Percentiles rank a stretch among this genome's conserved stretches.
Evolutionary conservation across 768 basidiomycete genomes (phyloP).

Genomic region (Termitomyces sp.): DNA sequence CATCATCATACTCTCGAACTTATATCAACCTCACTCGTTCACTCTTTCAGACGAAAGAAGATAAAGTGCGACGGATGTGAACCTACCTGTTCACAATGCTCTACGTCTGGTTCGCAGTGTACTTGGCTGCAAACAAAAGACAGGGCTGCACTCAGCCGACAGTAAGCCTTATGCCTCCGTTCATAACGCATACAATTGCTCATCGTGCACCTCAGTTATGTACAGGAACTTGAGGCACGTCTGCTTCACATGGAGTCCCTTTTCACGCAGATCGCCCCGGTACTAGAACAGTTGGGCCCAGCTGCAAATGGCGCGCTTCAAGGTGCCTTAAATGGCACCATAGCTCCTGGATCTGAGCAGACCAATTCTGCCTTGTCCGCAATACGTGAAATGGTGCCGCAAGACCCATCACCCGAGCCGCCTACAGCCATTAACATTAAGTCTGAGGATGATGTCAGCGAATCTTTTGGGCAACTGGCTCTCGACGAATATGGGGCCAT

Average conservation of each 20-base stretch:
- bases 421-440: slow-evolving; percentile 53
- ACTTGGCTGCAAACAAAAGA: slow-evolving; percentile 92
- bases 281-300: slow-evolving; percentile 69
- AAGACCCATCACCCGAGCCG: slow-evolving; percentile 30
- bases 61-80: slow-evolving; percentile 91
- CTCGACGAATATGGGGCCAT: slow-evolving; percentile 88
- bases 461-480: slow-evolving; percentile 84
- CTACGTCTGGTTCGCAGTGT: slow-evolving; percentile 70
- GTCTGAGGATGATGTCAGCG: slow-evolving; percentile 73
- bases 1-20: slow-evolving; percentile 15
- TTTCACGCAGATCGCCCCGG: slow-evolving; percentile 79
- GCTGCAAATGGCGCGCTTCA: slow-evolving; percentile 38
- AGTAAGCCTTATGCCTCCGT: slow-evolving; percentile 48
- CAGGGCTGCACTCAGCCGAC: slow-evolving; percentile 83
- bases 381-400: slow-evolving; percentile 33
- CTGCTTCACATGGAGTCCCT: slow-evolving; percentile 84
- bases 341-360: slow-evolving; percentile 30
- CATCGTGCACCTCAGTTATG: slow-evolving; percentile 54
- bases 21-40: slow-evolving; percentile 10
- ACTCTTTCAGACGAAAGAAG: slow-evolving; percentile 71
- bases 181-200: neutral
- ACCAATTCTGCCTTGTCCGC: slow-evolving; percentile 32
- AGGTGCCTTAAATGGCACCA: slow-evolving; percentile 27
- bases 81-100: slow-evolving; percentile 82
- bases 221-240: slow-evolving; percentile 87